These are phyloP conservation scores for Clavispora carvajalis DNA, from an alignment of 805 yeast genomes.

Conservation along the genomic window DNA sequence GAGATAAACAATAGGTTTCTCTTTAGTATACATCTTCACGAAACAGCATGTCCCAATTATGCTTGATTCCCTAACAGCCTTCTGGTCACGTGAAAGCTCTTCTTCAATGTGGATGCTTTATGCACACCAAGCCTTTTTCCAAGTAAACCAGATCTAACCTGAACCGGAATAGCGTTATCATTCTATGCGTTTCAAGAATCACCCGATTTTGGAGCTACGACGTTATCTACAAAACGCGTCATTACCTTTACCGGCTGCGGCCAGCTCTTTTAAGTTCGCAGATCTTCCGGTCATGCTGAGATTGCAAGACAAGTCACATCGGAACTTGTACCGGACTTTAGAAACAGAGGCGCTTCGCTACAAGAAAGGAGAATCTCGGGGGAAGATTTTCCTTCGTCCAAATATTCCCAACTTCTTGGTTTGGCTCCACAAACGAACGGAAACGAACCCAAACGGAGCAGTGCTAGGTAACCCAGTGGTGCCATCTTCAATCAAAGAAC, in stretches of 20 bases:
- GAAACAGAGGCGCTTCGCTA: slow-evolving; percentile 10
- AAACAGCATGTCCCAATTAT: background rate
- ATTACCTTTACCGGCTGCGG: background rate
- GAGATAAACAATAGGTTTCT: too few species aligned
- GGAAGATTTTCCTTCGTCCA: slow-evolving; percentile 9
- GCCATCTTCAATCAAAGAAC: background rate
- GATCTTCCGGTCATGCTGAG: slow-evolving; percentile 4
- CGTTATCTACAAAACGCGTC: background rate
- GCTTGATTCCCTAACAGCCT: too few species aligned
- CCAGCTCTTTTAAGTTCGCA: background rate
- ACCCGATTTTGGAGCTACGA: background rate
- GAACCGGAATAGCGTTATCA: background rate
- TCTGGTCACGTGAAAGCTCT: too few species aligned
- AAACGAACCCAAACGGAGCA: slow-evolving; percentile 1
- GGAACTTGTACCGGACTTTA: slow-evolving; percentile 12
- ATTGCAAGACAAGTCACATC: slow-evolving; percentile 15
- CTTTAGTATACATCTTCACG: too few species aligned
- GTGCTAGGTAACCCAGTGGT: slow-evolving; percentile 1
- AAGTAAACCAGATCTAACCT: background rate
- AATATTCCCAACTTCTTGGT: slow-evolving; percentile 12
- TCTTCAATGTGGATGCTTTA: too few species aligned
- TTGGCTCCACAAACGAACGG: slow-evolving; percentile 12
- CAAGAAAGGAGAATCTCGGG: background rate
- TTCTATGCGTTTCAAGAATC: background rate
- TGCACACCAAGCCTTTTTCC: background rate